Evolutionary conservation across 805 yeast genomes (phyloP).

Genomic region (Tetrapisispora nanseiensis): DNA sequence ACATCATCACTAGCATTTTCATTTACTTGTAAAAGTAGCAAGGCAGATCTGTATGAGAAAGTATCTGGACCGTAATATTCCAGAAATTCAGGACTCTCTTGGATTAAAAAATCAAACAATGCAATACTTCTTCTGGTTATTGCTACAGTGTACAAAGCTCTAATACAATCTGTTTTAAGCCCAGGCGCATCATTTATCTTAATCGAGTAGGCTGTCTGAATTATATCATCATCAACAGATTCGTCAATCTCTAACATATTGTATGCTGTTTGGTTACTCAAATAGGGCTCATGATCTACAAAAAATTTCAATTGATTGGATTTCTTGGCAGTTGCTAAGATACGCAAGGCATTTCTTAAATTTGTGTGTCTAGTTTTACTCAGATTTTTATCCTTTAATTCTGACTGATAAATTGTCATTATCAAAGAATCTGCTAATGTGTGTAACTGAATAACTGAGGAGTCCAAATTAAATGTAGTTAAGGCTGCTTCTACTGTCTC

Average conservation of each 20-base stretch:
- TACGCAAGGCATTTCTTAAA: constrained; percentile 33
- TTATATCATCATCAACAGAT: constrained; percentile 56
- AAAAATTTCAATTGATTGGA: constrained; percentile 30
- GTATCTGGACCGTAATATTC: constrained; percentile 20
- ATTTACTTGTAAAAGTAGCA: constrained; percentile 39
- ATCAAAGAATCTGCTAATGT: constrained; percentile 24
- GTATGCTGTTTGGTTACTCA: constrained; percentile 41
- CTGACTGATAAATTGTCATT: constrained; percentile 28
- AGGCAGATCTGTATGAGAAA: constrained; percentile 35
- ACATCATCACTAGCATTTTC: constrained; percentile 43
- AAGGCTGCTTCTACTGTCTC: constrained; percentile 37
- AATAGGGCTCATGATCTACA: constrained; percentile 38
- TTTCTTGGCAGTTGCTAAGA: constrained; percentile 32
- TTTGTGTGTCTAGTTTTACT: constrained; percentile 13
- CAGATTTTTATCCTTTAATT: constrained; percentile 8
- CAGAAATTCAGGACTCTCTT: constrained; percentile 24
- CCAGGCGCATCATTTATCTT: constrained; percentile 45
- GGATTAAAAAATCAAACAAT: constrained; percentile 45
- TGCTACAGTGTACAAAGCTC: constrained; percentile 57
- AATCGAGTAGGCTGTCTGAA: constrained; percentile 64
- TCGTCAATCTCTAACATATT: constrained; percentile 40
- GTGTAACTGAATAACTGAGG: constrained; percentile 14
- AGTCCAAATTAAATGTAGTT: constrained; percentile 27
- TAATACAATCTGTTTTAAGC: constrained; percentile 32
- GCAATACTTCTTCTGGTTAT: constrained; percentile 44